A percentile compares a stretch with the other conserved stretches of the same genome.
Evolutionary conservation across 2,329 filamentous ascomycete genomes (phyloP).

Genomic region (Simplicillium sp.): DNA sequence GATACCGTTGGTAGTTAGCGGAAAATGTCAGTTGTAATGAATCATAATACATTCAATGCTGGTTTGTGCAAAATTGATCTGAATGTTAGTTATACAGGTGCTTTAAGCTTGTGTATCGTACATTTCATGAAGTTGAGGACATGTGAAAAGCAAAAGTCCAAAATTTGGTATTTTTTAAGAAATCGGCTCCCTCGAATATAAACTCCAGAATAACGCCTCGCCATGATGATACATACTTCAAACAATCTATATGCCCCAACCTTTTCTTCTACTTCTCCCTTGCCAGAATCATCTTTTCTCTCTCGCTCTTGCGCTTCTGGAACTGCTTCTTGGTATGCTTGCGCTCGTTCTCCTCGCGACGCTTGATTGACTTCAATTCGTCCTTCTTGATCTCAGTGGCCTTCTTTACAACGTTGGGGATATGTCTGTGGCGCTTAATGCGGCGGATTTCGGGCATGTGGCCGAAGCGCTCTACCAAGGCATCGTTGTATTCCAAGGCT

Average conservation of each 20-base stretch:
- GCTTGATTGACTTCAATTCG: constrained; percentile 79
- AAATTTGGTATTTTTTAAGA: too few species aligned
- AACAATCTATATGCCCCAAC: not conserved
- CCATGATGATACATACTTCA: not conserved
- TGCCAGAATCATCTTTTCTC: constrained; percentile 86
- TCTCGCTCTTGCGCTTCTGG: constrained; percentile 62
- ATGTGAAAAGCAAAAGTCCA: too few species aligned
- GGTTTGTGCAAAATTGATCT: too few species aligned
- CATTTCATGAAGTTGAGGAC: too few species aligned
- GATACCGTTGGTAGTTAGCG: too few species aligned
- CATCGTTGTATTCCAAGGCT: constrained; percentile 84
- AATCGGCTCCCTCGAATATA: too few species aligned
- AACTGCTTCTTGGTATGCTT: constrained; percentile 82
- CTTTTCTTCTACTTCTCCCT: constrained; percentile 36
- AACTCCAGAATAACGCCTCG: not conserved
- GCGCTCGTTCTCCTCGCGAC: constrained; percentile 86
- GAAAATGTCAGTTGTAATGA: too few species aligned
- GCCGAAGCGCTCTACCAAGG: constrained; percentile 71
- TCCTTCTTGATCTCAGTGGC: constrained; percentile 88
- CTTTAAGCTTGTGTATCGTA: too few species aligned
- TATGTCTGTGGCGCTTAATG: constrained; percentile 82
- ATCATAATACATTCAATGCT: too few species aligned
- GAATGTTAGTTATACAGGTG: too few species aligned
- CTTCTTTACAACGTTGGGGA: constrained; percentile 93
- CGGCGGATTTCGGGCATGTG: constrained; percentile 95